Evolutionary conservation across 805 yeast genomes (phyloP), one percentile per base, ranked within the genome.

Genomic region (Teunomyces cretensis): DNA sequence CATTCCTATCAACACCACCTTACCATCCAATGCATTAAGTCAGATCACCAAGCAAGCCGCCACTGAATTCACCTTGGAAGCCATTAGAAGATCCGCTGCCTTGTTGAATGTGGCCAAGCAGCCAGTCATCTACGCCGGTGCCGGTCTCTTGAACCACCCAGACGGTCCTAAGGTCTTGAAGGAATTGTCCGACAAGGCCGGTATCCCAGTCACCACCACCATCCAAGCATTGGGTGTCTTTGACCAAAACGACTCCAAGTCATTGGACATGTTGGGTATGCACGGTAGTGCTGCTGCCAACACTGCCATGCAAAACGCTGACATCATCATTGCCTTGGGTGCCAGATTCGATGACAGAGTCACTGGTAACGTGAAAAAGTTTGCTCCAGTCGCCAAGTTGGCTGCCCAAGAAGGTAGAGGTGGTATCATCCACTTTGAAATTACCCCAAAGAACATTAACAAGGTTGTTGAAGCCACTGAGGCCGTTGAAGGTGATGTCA

Each of bases 261-360:
- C 97, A 19, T 71, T 94, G 54, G 97, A 92, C 68, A 89, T 94
- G 95, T 79, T 94, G 55, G 99, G 99, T 58, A 94, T 94, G 99
- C 99, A 94, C 70, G 99, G 99, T 53, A 79, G 84, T 49, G 97
- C 90, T 41, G 89, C 90, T 57, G 99, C 99, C 56, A 94, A 94
- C 76, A 65, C 86, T 60, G 95, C 98, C 43, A 85, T 94, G 56
- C 99, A 94, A 74, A 76, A 82, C 48, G 96, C 98, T 33, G 99
- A 94, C 69, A 74, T 91, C 58, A 88, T 94, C 62, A 71, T 94
- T 51, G 98, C 98, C 13, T 76, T 94, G 36, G 99, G 99, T 64
- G 96, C 98, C 30, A 82, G 99, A 67, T 94, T 94, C 60, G 99
- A 94, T 70, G 99, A 94, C 74, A 91, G 99, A 76, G 99, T 94